Evolutionary conservation across 768 basidiomycete genomes (phyloP).

Genomic region (Termitomyces sp.): DNA sequence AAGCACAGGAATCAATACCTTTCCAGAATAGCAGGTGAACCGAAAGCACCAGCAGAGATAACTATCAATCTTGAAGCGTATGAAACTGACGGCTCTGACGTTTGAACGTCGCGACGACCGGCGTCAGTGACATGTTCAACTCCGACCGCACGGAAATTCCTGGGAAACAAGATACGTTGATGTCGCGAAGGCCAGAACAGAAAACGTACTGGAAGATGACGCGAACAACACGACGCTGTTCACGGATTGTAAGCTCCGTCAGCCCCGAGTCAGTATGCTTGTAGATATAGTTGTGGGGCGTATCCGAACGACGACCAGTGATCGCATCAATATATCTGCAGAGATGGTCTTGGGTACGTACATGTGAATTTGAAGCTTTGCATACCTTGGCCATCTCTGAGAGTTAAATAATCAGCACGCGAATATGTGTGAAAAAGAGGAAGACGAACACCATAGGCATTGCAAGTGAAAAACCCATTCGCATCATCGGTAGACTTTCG

Average conservation of each 20-base stretch:
- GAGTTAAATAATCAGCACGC: background rate
- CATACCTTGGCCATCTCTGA: constrained; percentile 56
- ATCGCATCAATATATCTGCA: constrained; percentile 50
- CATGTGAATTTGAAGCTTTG: too few species aligned
- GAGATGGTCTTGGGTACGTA: background rate
- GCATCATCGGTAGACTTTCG: constrained; percentile 42
- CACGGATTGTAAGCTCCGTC: constrained; percentile 38
- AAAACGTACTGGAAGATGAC: constrained; percentile 43
- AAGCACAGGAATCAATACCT: constrained; percentile 22
- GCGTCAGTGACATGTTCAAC: constrained; percentile 48
- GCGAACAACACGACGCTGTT: constrained; percentile 41
- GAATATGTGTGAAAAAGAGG: background rate
- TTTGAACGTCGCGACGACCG: constrained; percentile 19
- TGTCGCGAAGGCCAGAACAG: too few species aligned
- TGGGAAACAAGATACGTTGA: constrained; percentile 14
- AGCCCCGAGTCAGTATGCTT: constrained; percentile 34
- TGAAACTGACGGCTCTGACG: constrained; percentile 21
- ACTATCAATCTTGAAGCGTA: constrained; percentile 45
- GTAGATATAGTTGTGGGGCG: constrained; percentile 51
- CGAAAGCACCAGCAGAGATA: constrained; percentile 51
- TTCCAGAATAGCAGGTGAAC: constrained; percentile 54
- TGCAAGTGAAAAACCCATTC: constrained; percentile 41
- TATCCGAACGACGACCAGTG: constrained; percentile 56
- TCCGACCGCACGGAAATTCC: constrained; percentile 41
- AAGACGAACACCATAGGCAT: constrained; percentile 48